Evolutionary conservation across 345 rosid species (phyloP), one percentile per base, ranked within the genome.

Genomic region (Euphorbia tirucalli): DNA sequence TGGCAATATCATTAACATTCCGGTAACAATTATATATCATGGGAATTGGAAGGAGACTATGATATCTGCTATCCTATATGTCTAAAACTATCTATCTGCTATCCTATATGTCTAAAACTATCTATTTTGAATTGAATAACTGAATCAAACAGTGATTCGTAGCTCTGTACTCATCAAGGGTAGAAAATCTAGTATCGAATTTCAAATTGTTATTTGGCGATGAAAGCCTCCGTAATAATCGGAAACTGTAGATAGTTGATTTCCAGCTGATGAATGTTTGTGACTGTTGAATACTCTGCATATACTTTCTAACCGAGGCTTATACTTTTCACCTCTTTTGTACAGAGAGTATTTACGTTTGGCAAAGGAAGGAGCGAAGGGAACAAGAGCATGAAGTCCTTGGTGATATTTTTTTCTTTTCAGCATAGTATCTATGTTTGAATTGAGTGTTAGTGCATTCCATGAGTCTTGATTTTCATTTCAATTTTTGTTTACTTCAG

Each of bases 361-460:
- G 97, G 97, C 18, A 90, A 89, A 81, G 95, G 97, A 74, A 81
- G 79, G 82, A 90, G 93, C 59, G 98, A 94, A 80, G 98, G 98
- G 80, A 86, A 94, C 85, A 94, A 90, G 85, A 86, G 86, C 88
- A 94, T 94, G 98, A 94, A 94, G 82, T 85, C 89, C 59, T 77
- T 94, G 97, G 98, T 94, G 79, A 83, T 88, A 75, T 15, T 39
- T 19, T 35, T 75, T 48, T 37, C 7, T 13, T 50, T 10, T 1
- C 44, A 41, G 44, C n/a, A n/a, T n/a, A n/a, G n/a, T n/a, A n/a
- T n/a, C n/a, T n/a, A 5, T 16, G 15, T 27, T 30, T 5, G 21
- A 32, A 30, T n/a, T 52, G 6, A 28, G 39, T 30, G 35, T 14
- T 31, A 15, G 18, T 28, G 35, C 41, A 31, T 60, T 60, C 30